Percentiles rank a stretch among this genome's conserved stretches.
phyloP scores from a whole-genome alignment of 345 rosid genomes.

The Moringa oleifera region DNA sequence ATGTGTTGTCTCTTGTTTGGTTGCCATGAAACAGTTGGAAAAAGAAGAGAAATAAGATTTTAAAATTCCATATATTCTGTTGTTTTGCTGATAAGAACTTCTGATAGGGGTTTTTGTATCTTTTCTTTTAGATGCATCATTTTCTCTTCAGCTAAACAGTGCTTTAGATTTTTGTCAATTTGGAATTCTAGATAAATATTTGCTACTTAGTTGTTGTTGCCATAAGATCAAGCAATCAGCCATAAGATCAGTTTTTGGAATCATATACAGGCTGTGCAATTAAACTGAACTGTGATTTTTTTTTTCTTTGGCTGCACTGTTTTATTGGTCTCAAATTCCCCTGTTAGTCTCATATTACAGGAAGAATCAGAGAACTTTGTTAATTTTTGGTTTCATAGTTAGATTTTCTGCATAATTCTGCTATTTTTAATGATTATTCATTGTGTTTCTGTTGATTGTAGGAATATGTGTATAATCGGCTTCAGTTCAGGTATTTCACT shows the following conservation, averaged over 20 bases:
- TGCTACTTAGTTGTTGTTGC: too few species aligned
- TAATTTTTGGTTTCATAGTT: neutral
- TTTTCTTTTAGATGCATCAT: neutral
- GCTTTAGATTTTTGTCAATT: neutral
- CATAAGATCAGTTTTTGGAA: too few species aligned
- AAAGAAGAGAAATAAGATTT: neutral
- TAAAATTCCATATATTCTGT: neutral
- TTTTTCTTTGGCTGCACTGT: neutral
- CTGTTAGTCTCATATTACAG: neutral
- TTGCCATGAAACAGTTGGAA: conserved; percentile 1
- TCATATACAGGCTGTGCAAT: too few species aligned
- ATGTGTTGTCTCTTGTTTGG: conserved; percentile 13
- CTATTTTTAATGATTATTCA: neutral
- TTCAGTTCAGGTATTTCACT: conserved; percentile 63
- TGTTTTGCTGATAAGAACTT: neutral
- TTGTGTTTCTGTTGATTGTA: conserved; percentile 23
- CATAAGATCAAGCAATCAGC: too few species aligned
- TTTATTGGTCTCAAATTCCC: neutral
- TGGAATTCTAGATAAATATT: too few species aligned
- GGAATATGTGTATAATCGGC: conserved; percentile 95
- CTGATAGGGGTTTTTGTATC: neutral
- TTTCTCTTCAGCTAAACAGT: conserved; percentile 1
- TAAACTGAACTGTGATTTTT: neutral
- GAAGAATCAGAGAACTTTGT: neutral
- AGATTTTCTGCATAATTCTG: neutral